phyloP scores from a whole-genome alignment of 208 protist genomes.

The Endotrypanum monterogeii region DNA sequence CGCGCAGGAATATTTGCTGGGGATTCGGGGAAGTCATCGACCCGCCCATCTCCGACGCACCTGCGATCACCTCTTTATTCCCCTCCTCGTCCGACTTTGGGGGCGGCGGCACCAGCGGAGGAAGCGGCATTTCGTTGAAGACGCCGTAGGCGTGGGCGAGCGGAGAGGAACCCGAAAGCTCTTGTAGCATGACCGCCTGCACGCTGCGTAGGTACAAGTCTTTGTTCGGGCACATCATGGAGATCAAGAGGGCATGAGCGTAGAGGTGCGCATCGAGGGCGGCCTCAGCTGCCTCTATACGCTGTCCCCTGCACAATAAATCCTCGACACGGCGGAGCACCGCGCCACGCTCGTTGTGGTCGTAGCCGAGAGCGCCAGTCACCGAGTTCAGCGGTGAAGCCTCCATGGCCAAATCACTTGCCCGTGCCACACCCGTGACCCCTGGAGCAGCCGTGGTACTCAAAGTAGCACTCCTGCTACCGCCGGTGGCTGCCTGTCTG shows the following conservation, averaged over 20 bases:
- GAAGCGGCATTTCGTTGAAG: constrained; percentile 78
- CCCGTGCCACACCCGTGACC: neutral
- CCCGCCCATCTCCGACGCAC: neutral
- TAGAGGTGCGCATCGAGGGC: constrained; percentile 61
- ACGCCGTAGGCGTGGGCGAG: constrained; percentile 82
- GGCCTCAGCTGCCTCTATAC: constrained; percentile 61
- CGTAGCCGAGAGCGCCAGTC: neutral
- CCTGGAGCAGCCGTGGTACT: neutral
- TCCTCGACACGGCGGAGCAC: constrained; percentile 56
- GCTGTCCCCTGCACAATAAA: constrained; percentile 61
- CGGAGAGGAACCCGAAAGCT: constrained; percentile 56
- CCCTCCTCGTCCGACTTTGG: constrained; percentile 1
- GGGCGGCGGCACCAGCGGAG: constrained; percentile 40
- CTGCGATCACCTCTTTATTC: neutral
- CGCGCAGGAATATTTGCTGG: constrained; percentile 7
- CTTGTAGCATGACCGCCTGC: constrained; percentile 53
- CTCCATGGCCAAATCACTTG: neutral
- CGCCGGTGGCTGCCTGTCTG: constrained; percentile 3
- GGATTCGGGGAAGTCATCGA: constrained; percentile 3
- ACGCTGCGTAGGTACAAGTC: constrained; percentile 70
- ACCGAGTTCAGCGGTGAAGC: constrained; percentile 19
- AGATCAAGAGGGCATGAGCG: constrained; percentile 79
- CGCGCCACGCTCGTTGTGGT: constrained; percentile 16
- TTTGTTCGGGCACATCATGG: constrained; percentile 87
- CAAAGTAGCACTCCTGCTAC: neutral